Conservation (phyloP, 495 filamentous ascomycete species). For the Astrocystis sublimbata region DNA sequence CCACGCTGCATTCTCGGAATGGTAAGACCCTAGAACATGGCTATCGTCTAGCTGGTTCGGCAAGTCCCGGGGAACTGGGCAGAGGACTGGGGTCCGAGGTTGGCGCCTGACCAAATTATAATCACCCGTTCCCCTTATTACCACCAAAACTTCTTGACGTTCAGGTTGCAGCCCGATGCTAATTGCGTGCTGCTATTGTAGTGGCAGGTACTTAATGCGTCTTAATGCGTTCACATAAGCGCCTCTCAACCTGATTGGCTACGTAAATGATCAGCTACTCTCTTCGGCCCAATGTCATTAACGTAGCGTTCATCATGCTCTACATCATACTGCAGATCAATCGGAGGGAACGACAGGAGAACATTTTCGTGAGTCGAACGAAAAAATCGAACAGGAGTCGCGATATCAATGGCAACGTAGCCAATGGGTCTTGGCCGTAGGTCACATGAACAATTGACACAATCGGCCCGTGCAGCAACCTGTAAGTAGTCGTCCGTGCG, state of each 20-base stretch:
- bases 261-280: background rate
- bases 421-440: background rate
- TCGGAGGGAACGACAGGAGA: background rate
- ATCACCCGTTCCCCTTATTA: constrained; percentile 1
- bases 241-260: background rate
- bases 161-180: constrained; percentile 16
- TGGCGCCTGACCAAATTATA: constrained; percentile 7
- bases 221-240: too few relatives aligned
- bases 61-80: constrained; percentile 1
- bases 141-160: background rate
- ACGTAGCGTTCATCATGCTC: background rate
- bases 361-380: constrained; percentile 1
- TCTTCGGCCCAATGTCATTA: background rate
- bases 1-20: background rate
- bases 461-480: too few relatives aligned
- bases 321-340: constrained; percentile 1
- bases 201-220: background rate
- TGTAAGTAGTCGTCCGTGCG: background rate
- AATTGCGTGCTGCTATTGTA: background rate
- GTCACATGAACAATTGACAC: constrained; percentile 12
- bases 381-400: background rate
- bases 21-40: background rate
- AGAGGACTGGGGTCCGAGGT: background rate
- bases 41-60: constrained; percentile 2
- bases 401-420: constrained; percentile 8